Conservation (phyloP, 2,329 filamentous ascomycete genomes). For the Penicillium janthinellum region DNA sequence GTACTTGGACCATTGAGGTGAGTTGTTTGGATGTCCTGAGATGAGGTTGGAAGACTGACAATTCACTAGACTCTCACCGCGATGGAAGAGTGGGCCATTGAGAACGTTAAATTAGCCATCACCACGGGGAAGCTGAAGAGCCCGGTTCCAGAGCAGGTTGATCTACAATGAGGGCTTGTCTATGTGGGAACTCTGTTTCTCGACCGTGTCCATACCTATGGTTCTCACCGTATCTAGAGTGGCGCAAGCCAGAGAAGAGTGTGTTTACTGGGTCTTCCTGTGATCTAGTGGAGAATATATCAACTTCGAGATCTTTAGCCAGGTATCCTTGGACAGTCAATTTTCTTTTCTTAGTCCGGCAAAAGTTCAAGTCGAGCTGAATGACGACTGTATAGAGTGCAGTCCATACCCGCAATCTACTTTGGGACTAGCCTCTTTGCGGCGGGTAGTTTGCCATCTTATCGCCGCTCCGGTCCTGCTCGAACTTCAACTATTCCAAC, state of each 20-base stretch:
- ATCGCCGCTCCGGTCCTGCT: constrained; percentile 8
- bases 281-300: neutral
- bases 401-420: neutral
- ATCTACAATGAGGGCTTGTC: constrained; percentile 34
- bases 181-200: neutral
- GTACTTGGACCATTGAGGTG: constrained; percentile 73
- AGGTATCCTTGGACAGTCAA: no score
- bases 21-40: constrained; percentile 9
- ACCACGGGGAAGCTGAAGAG: constrained; percentile 64
- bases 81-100: constrained; percentile 76
- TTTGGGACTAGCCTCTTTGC: constrained; percentile 19
- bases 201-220: neutral
- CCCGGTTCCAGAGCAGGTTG: constrained; percentile 71
- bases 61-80: constrained; percentile 50
- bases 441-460: constrained; percentile 15
- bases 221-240: neutral
- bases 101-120: constrained; percentile 67
- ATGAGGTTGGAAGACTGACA: neutral
- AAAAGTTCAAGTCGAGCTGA: neutral
- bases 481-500: neutral
- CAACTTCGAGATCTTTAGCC: neutral
- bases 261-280: no score
- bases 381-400: neutral
- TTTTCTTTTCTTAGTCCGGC: neutral
- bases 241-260: neutral